Percentiles rank a stretch among this genome's conserved stretches.
Conservation (phyloP, 768 basidiomycete species). For the Hypsizygus marmoreus region DNA sequence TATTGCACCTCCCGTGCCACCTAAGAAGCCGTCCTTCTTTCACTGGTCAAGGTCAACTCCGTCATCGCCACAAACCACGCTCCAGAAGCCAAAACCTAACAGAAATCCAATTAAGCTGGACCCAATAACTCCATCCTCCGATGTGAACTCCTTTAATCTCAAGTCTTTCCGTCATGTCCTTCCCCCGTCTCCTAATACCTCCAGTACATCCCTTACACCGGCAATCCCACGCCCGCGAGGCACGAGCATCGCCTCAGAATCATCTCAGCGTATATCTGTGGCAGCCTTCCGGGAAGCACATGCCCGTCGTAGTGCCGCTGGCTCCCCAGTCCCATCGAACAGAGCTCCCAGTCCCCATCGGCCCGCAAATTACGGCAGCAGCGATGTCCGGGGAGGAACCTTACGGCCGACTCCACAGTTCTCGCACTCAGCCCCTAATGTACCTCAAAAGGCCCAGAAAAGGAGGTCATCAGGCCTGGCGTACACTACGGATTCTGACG, state of each 20-base stretch:
- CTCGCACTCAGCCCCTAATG: neutral
- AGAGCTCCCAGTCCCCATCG: conserved; percentile 37
- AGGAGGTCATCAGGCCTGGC: conserved; percentile 16
- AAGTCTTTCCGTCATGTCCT: conserved; percentile 73
- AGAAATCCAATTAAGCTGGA: conserved; percentile 6
- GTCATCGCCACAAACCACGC: conserved; percentile 18
- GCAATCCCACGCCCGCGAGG: conserved; percentile 58
- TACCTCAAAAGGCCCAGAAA: conserved; percentile 1
- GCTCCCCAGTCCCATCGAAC: conserved; percentile 56
- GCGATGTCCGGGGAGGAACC: no score
- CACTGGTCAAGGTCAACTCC: conserved; percentile 42
- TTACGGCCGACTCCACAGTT: neutral
- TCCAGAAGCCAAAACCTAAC: conserved; percentile 8
- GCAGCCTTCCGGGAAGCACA: conserved; percentile 82
- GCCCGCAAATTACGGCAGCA: conserved; percentile 25
- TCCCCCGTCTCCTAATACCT: conserved; percentile 38
- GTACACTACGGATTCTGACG: conserved; percentile 20
- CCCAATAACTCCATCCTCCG: conserved; percentile 3
- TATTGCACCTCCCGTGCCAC: conserved; percentile 22
- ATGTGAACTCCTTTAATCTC: conserved; percentile 57
- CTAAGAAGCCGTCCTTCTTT: conserved; percentile 39
- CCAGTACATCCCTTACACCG: conserved; percentile 27
- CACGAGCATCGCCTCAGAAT: conserved; percentile 59
- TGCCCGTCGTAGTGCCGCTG: conserved; percentile 61
- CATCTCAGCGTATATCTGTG: conserved; percentile 75